Base-by-base conservation (phyloP, 2,329 filamentous ascomycete genomes). In the Cordyceps cateniannulata region DNA sequence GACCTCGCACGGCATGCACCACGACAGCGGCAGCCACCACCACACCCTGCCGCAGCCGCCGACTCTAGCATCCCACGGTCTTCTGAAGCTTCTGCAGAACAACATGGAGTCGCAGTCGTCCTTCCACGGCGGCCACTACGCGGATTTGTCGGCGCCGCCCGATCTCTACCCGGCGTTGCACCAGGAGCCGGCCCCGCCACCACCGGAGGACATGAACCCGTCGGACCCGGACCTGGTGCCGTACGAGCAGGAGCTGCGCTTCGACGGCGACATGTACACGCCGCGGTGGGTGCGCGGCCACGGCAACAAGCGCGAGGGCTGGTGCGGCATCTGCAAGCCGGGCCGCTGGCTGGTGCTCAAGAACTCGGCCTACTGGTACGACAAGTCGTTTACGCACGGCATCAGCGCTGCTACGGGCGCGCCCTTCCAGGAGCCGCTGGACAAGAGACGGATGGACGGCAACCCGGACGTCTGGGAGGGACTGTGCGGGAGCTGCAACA, bases 321-420 rank as follows among this genome's bases (percentile, higher is more conserved):
- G 91, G 90, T 96, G 91, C 68, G 90, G 90, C 24, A 89, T 93
- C 66, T 96, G 91, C 78, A 93, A 92, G 72, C 88, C 90, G 2
- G 90, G 90, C 3, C 81, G 90, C 54, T 96, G 91, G 91, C 82
- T 93, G 59, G 90, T 93, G 18, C 79, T 96, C 62, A 96, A 95
- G 78, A 95, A 96, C 75, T 93, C 89, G 60, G 91, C 91, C 7
- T 96, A 91, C 72, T 96, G 91, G 91, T 96, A 96, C 73, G 91
- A 96, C 77, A 93, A 95, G 79, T 90, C 88, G 61, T 96, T 95
- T 72, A 91, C 89, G 2, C 91, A 96, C 69, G 91, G 91, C 54
- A 91, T 96, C 71, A 91, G 88, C 69, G 90, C 89, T 29, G 87
- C 89, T 4, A 93, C 90, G 0, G 90, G 91, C 25, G 86, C 82